Conservation (phyloP, 306 rosid species). For the Casuarina equisetifolia region DNA sequence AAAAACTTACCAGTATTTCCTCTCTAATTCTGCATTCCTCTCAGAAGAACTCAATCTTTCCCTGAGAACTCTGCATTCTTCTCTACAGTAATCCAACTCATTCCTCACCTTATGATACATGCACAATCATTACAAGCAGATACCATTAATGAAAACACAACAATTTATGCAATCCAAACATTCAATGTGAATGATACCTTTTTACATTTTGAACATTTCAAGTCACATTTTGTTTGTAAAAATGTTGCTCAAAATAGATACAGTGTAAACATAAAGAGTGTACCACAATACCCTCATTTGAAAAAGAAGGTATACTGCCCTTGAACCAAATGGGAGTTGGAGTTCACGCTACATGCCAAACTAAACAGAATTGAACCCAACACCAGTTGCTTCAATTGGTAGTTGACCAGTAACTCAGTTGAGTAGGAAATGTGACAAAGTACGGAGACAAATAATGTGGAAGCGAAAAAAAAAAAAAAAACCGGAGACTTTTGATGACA, state of each 20-base stretch:
- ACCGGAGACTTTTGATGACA: no score
- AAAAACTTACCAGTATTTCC: slow-evolving; percentile 49
- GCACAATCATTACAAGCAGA: slow-evolving; percentile 22
- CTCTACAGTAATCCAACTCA: slow-evolving; percentile 57
- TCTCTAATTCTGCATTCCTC: slow-evolving; percentile 40
- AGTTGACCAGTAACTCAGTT: no score
- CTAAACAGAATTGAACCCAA: no score
- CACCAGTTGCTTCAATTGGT: no score
- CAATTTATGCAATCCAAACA: background rate
- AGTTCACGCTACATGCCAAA: no score
- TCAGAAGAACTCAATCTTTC: slow-evolving; percentile 37
- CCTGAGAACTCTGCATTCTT: slow-evolving; percentile 51
- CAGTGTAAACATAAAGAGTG: background rate
- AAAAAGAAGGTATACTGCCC: no score
- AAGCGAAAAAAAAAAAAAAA: no score
- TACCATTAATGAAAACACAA: background rate
- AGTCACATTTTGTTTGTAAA: background rate
- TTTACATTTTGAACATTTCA: background rate
- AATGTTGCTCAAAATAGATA: background rate
- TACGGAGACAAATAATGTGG: no score
- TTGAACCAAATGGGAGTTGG: no score
- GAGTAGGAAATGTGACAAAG: no score
- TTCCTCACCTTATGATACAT: slow-evolving; percentile 53
- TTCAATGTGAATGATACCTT: background rate
- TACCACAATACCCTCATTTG: no score